These are phyloP conservation scores for Taphrina deformans DNA, from an alignment of 1,139 yeast species.

Conservation along the genomic window DNA sequence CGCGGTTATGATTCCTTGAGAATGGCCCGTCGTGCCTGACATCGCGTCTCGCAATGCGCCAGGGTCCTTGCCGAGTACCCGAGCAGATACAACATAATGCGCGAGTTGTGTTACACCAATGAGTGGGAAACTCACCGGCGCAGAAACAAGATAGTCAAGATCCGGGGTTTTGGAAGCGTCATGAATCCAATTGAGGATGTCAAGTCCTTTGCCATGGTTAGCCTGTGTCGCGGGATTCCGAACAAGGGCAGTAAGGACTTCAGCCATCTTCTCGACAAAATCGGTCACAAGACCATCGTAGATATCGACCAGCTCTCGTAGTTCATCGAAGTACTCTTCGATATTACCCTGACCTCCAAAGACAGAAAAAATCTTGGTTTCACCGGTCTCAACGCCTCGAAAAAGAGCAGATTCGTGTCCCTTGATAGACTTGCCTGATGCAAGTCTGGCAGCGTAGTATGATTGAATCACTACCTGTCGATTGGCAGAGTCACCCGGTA, in stretches of 20 bases:
- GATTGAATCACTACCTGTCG: constrained; percentile 73
- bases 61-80: constrained; percentile 81
- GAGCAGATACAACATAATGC: constrained; percentile 86
- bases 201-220: constrained; percentile 90
- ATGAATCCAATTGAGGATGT: constrained; percentile 81
- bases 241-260: constrained; percentile 66
- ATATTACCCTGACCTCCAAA: constrained; percentile 99
- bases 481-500: constrained; percentile 54
- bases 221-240: constrained; percentile 77
- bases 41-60: constrained; percentile 75
- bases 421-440: constrained; percentile 54
- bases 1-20: constrained; percentile 95
- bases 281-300: constrained; percentile 76
- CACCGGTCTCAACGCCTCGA: constrained; percentile 51
- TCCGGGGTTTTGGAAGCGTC: constrained; percentile 86
- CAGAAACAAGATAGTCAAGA: constrained; percentile 79
- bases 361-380: constrained; percentile 72
- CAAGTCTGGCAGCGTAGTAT: constrained; percentile 59
- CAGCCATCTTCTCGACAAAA: constrained; percentile 68
- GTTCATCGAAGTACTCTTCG: constrained; percentile 95
- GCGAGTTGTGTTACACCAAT: constrained; percentile 93
- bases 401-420: constrained; percentile 64
- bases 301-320: constrained; percentile 75
- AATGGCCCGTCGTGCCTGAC: constrained; percentile 93
- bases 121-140: constrained; percentile 93